These are phyloP conservation scores for Pleurotus ostreatus DNA, from an alignment of 768 basidiomycete species.

Conservation along the genomic window DNA sequence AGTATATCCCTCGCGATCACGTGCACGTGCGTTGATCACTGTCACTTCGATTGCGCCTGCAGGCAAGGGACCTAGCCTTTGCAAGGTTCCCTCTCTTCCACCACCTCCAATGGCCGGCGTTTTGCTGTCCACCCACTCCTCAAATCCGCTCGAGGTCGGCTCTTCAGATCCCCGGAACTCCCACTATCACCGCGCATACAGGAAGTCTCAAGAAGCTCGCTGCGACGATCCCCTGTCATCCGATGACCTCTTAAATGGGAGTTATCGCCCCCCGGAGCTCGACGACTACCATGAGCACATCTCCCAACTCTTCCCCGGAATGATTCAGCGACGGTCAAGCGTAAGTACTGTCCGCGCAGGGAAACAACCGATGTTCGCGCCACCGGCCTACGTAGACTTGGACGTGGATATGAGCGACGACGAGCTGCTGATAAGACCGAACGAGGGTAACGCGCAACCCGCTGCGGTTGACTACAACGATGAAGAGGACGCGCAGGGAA, in stretches of 20 bases:
- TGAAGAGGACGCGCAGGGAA: constrained; percentile 20
- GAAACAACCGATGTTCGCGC: constrained; percentile 8
- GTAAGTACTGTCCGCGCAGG: constrained; percentile 17
- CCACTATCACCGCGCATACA: constrained; percentile 35
- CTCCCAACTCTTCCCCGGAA: constrained; percentile 34
- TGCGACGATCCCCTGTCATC: constrained; percentile 34
- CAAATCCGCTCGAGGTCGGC: constrained; percentile 67
- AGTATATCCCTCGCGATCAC: constrained; percentile 1
- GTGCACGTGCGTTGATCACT: neutral
- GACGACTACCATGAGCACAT: constrained; percentile 50
- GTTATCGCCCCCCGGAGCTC: constrained; percentile 34
- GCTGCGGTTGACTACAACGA: constrained; percentile 16
- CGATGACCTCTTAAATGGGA: constrained; percentile 43
- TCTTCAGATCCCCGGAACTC: constrained; percentile 56
- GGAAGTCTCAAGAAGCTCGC: constrained; percentile 26
- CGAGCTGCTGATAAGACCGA: constrained; percentile 20
- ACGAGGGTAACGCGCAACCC: constrained; percentile 5
- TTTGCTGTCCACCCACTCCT: constrained; percentile 65
- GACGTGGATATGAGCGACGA: constrained; percentile 54
- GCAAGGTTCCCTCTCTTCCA: neutral
- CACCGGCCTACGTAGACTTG: constrained; percentile 34
- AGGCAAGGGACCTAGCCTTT: neutral
- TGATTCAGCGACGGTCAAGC: constrained; percentile 16
- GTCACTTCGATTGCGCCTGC: neutral
- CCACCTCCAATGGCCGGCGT: constrained; percentile 28